A percentile compares a stretch with the other conserved stretches of the same genome.
phyloP scores from a whole-genome alignment of 1,284 basidiomycete species.

The Cutaneotrichosporon dermatis region DNA sequence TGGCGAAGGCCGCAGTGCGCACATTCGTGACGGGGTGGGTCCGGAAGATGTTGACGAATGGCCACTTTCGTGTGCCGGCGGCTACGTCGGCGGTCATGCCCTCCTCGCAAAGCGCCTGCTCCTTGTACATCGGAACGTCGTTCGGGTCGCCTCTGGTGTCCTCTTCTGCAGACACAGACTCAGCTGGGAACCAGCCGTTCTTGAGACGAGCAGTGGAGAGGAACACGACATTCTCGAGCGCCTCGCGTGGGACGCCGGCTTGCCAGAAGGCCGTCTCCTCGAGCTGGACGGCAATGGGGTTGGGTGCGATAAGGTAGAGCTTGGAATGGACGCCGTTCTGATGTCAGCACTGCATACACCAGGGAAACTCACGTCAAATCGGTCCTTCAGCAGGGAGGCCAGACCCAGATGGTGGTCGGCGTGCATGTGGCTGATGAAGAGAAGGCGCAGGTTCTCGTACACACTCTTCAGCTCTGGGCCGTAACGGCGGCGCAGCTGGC shows the following conservation, averaged over 20 bases:
- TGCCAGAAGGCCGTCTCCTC: constrained; percentile 49
- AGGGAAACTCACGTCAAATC: constrained; percentile 58
- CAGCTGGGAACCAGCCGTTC: not conserved
- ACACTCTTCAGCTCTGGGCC: constrained; percentile 58
- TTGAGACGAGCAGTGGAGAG: constrained; percentile 29
- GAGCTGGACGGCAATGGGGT: constrained; percentile 42
- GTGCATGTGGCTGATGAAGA: constrained; percentile 88
- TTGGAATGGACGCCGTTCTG: constrained; percentile 30
- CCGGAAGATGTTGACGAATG: constrained; percentile 17
- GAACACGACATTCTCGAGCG: constrained; percentile 40
- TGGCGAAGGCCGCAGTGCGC: not conserved
- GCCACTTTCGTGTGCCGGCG: constrained; percentile 23
- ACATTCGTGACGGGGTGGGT: constrained; percentile 1
- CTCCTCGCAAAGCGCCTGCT: constrained; percentile 1
- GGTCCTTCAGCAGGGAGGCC: constrained; percentile 65
- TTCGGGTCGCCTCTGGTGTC: not conserved
- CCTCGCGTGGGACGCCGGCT: constrained; percentile 20
- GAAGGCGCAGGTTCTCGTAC: constrained; percentile 66
- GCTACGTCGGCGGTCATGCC: constrained; percentile 14
- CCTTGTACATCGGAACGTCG: not conserved
- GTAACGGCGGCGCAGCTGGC: constrained; percentile 75
- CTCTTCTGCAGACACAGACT: too few species aligned
- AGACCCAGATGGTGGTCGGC: constrained; percentile 90
- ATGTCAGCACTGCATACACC: not conserved
- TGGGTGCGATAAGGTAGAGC: constrained; percentile 63